Conservation (phyloP, 1,284 basidiomycete genomes). For the Tremellales sp. region DNA sequence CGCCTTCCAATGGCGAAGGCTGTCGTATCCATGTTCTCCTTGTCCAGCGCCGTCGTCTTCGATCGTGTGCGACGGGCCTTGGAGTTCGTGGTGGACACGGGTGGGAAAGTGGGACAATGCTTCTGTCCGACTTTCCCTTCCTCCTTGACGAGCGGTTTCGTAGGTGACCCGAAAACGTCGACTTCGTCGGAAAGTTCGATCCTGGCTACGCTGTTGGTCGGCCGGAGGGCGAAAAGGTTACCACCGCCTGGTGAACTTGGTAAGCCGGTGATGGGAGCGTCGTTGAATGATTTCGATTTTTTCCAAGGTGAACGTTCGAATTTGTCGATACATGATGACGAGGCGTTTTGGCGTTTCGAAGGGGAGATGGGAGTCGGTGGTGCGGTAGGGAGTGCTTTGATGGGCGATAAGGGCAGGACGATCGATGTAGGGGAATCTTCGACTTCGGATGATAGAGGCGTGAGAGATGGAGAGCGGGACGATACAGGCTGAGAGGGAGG, state of each 20-base stretch:
- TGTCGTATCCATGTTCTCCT: too few relatives aligned
- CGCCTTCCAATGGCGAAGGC: too few relatives aligned
- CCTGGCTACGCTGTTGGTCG: not conserved
- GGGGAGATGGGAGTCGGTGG: constrained; percentile 35
- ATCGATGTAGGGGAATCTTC: constrained; percentile 7
- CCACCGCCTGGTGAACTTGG: constrained; percentile 24
- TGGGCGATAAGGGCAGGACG: constrained; percentile 34
- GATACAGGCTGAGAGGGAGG: not conserved
- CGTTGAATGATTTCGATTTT: constrained; percentile 7
- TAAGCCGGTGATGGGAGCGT: constrained; percentile 21
- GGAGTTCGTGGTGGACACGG: not conserved
- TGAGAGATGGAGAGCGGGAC: not conserved
- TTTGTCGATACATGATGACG: constrained; percentile 7
- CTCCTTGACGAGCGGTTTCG: not conserved
- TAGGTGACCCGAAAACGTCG: not conserved
- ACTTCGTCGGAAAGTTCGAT: not conserved
- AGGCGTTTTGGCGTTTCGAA: constrained; percentile 28
- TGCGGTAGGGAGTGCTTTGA: constrained; percentile 13
- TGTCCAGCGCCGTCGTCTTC: not conserved
- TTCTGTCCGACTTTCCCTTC: too few relatives aligned
- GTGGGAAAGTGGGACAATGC: not conserved
- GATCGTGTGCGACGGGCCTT: not conserved
- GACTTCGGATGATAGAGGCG: not conserved
- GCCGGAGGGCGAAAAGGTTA: constrained; percentile 25
- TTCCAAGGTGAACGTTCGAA: constrained; percentile 6